phyloP scores from a whole-genome alignment of 2,329 filamentous ascomycete species.

The Hypoxylon sp. region DNA sequence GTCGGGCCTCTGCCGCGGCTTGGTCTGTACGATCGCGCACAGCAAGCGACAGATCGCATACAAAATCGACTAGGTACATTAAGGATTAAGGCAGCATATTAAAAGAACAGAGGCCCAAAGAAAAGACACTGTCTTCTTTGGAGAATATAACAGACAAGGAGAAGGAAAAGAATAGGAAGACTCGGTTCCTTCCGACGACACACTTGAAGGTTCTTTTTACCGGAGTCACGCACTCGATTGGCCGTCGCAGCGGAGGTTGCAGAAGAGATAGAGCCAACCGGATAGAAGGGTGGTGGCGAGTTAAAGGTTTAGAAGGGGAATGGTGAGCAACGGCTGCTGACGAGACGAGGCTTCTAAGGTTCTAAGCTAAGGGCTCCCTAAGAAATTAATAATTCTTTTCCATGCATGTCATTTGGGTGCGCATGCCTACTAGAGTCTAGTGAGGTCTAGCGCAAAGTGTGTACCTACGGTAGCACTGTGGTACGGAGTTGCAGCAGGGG shows the following conservation, averaged over 20 bases:
- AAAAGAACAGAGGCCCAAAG: conserved; percentile 31
- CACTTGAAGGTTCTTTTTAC: conserved; percentile 25
- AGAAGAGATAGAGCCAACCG: conserved; percentile 37
- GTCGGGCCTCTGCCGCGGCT: conserved; percentile 27
- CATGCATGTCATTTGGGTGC: conserved; percentile 42
- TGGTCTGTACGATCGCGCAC: conserved; percentile 38
- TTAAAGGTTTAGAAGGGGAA: conserved; percentile 31
- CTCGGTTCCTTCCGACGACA: conserved; percentile 28
- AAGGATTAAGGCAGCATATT: conserved; percentile 41
- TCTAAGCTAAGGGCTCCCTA: conserved; percentile 31
- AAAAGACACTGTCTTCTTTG: conserved; percentile 37
- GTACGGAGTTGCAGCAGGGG: conserved; percentile 21
- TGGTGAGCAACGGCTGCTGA: conserved; percentile 21
- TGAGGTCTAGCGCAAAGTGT: conserved; percentile 28
- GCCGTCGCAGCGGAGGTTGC: conserved; percentile 16
- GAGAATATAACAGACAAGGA: conserved; percentile 24
- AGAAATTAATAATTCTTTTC: conserved; percentile 43
- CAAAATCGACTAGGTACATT: conserved; percentile 38
- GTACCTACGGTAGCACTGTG: conserved; percentile 9
- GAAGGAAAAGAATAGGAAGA: conserved; percentile 28
- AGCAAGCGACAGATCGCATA: conserved; percentile 39
- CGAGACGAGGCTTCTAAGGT: conserved; percentile 34
- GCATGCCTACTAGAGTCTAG: conserved; percentile 37
- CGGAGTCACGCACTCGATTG: conserved; percentile 38
- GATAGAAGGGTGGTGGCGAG: conserved; percentile 38